Evolutionary conservation across 495 filamentous ascomycete genomes (phyloP).

Genomic region (Hamigera avellanea): DNA sequence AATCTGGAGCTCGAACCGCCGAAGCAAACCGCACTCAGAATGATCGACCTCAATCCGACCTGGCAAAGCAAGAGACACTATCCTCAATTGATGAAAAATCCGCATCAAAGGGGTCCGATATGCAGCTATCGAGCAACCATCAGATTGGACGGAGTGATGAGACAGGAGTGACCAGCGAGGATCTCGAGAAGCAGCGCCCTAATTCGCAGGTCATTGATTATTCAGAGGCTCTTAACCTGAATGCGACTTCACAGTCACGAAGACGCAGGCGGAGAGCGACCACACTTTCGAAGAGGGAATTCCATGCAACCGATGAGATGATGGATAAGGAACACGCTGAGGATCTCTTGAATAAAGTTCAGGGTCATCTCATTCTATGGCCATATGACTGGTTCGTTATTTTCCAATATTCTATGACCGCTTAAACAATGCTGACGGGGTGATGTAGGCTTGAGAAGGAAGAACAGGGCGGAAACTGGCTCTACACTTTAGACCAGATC

Average conservation of each 20-base stretch:
- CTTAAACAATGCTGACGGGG: no score
- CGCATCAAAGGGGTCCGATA: slow-evolving; percentile 19
- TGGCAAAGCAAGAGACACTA: slow-evolving; percentile 16
- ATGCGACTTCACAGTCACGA: slow-evolving; percentile 27
- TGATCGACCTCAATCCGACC: slow-evolving; percentile 14
- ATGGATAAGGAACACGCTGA: slow-evolving; percentile 64
- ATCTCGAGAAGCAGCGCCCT: slow-evolving; percentile 21
- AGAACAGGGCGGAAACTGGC: slow-evolving; percentile 89
- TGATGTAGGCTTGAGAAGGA: slow-evolving; percentile 58
- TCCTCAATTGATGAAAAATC: slow-evolving; percentile 34
- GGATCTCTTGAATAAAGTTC: slow-evolving; percentile 67
- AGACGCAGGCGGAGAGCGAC: slow-evolving; percentile 59
- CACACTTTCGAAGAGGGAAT: slow-evolving; percentile 64
- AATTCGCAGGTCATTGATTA: slow-evolving; percentile 31
- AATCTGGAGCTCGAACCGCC: slow-evolving; percentile 5
- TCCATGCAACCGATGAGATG: slow-evolving; percentile 60
- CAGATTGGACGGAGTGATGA: slow-evolving; percentile 15
- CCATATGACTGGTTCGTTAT: slow-evolving; percentile 74
- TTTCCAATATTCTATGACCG: no score
- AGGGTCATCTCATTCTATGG: slow-evolving; percentile 82
- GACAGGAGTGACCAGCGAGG: slow-evolving; percentile 13
- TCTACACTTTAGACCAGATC: slow-evolving; percentile 90
- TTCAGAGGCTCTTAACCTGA: slow-evolving; percentile 37
- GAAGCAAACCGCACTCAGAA: slow-evolving; percentile 4
- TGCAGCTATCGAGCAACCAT: slow-evolving; percentile 6